A percentile compares a stretch with the other conserved stretches of the same genome.
Conservation (phyloP, 345 rosid genomes). For the Turritis glabra region DNA sequence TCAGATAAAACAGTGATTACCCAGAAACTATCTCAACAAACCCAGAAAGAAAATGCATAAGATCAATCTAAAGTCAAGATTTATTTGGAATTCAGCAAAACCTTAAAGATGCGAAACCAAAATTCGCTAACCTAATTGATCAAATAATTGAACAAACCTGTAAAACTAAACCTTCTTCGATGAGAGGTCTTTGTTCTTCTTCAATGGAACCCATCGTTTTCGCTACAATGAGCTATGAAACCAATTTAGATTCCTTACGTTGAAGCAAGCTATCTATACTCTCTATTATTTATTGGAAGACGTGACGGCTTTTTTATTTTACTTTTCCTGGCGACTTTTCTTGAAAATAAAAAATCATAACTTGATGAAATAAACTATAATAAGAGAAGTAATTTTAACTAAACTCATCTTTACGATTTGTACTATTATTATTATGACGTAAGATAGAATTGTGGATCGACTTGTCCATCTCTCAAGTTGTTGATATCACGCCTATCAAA, state of each 20-base stretch:
- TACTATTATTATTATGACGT: constrained; percentile 10
- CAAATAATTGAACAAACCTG: constrained; percentile 41
- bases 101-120: not conserved
- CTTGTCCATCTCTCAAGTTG: constrained; percentile 22
- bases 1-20: not conserved
- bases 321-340: constrained; percentile 1
- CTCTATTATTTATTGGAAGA: constrained; percentile 19
- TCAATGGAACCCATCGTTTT: constrained; percentile 56
- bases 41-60: not conserved
- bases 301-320: constrained; percentile 18
- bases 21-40: not conserved
- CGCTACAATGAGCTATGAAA: not conserved
- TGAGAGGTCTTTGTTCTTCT: constrained; percentile 47
- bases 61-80: constrained; percentile 8
- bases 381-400: not conserved
- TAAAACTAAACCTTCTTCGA: constrained; percentile 53
- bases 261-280: not conserved
- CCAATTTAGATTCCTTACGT: constrained; percentile 28
- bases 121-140: not conserved
- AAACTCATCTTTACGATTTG: not conserved
- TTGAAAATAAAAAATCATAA: not conserved
- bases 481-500: constrained; percentile 22
- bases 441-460: constrained; percentile 20
- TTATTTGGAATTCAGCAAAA: not conserved
- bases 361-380: not conserved